A percentile compares a stretch with the other conserved stretches of the same genome.
Evolutionary conservation across 2,329 filamentous ascomycete genomes (phyloP).

Genomic region (Ophiocordyceps camponoti-leonardi): DNA sequence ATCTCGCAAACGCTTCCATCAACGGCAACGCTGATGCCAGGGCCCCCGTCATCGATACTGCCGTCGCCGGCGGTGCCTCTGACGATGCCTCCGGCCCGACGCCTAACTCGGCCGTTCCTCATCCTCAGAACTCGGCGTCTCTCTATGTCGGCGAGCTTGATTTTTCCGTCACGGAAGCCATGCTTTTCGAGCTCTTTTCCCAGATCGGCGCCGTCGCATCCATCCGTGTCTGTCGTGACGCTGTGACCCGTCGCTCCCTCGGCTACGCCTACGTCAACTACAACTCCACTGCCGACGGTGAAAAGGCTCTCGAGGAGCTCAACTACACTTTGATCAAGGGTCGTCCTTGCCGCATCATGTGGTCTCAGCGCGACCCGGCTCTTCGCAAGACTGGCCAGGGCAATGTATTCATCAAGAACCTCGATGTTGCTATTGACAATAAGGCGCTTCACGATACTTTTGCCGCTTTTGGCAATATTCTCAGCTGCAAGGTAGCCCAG

Average conservation of each 20-base stretch:
- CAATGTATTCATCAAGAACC: conserved; percentile 99
- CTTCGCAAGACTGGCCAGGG: conserved; percentile 98
- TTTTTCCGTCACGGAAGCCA: conserved; percentile 93
- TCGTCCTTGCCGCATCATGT: conserved; percentile 99
- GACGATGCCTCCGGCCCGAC: conserved; percentile 49
- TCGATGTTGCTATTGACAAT: conserved; percentile 97
- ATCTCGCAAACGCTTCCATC: conserved; percentile 56
- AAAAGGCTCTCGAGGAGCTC: conserved; percentile 96
- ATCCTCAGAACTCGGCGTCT: conserved; percentile 86
- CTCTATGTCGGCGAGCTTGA: conserved; percentile 99
- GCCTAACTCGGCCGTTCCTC: conserved; percentile 54
- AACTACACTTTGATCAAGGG: conserved; percentile 99
- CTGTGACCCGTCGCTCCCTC: conserved; percentile 93
- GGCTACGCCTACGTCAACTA: conserved; percentile 99
- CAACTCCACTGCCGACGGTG: conserved; percentile 90
- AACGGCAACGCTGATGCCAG: conserved; percentile 50
- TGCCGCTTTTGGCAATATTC: conserved; percentile 94
- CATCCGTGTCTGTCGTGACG: conserved; percentile 98
- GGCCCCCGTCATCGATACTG: conserved; percentile 59
- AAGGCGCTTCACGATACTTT: conserved; percentile 99
- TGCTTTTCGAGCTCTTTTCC: conserved; percentile 99
- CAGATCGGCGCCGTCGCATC: conserved; percentile 97
- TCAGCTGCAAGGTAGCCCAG: conserved; percentile 98
- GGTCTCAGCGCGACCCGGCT: conserved; percentile 97
- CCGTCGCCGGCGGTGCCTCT: conserved; percentile 33